A percentile compares a stretch with the other conserved stretches of the same genome.
phyloP scores from a whole-genome alignment of 2,329 filamentous ascomycete species.

The Botryotinia globosa region DNA sequence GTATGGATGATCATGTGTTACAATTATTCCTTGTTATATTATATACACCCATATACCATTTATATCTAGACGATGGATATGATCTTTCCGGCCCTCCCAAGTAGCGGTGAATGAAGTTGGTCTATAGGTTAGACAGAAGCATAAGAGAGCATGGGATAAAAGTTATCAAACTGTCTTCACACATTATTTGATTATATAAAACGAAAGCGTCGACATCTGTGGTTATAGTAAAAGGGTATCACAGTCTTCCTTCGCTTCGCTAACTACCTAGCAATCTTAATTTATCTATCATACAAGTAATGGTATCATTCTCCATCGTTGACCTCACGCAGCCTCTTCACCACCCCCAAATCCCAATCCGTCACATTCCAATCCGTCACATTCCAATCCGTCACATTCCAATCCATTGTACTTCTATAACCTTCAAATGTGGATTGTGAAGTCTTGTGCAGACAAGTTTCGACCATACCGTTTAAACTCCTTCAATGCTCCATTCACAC shows the following conservation, averaged over 20 bases:
- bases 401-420: background rate
- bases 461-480: slow-evolving; percentile 11
- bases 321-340: background rate
- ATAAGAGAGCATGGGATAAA: background rate
- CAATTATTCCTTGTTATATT: background rate
- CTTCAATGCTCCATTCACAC: slow-evolving; percentile 12
- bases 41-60: background rate
- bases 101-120: background rate
- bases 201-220: background rate
- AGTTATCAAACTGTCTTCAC: background rate
- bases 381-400: background rate
- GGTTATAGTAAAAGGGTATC: slow-evolving; percentile 18
- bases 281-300: slow-evolving; percentile 21
- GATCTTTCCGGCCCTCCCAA: background rate
- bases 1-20: background rate
- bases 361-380: background rate
- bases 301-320: slow-evolving; percentile 20
- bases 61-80: background rate
- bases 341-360: background rate
- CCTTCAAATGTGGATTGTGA: slow-evolving; percentile 8
- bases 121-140: background rate
- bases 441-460: slow-evolving; percentile 16
- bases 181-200: background rate
- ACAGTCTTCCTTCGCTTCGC: slow-evolving; percentile 14
- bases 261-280: slow-evolving; percentile 13